Conservation (phyloP, 1,284 basidiomycete genomes). For the Apiotrichum siamense region DNA sequence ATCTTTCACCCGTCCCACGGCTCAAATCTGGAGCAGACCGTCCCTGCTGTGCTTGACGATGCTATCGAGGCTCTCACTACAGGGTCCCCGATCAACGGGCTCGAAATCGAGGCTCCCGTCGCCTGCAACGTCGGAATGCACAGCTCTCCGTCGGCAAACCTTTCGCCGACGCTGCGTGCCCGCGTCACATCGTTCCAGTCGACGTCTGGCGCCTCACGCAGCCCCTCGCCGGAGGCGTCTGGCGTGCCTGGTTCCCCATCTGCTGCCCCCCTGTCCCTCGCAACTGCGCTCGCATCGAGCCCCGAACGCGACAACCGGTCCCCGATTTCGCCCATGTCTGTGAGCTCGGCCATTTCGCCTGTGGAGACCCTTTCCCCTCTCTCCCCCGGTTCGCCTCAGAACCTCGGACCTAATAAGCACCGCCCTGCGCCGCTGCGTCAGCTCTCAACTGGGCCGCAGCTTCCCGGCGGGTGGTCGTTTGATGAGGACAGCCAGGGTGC, state of each 20-base stretch:
- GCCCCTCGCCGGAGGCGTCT: constrained; percentile 10
- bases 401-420: constrained; percentile 5
- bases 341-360: neutral
- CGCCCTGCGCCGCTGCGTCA: constrained; percentile 31
- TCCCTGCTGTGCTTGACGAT: constrained; percentile 46
- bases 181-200: constrained; percentile 10
- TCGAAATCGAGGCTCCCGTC: constrained; percentile 41
- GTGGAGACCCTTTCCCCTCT: neutral
- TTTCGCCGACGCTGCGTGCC: constrained; percentile 19
- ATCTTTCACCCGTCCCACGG: constrained; percentile 37
- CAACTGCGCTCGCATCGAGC: neutral
- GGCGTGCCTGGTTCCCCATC: neutral
- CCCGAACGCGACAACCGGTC: neutral
- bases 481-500: constrained; percentile 11
- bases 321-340: neutral
- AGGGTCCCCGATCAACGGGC: constrained; percentile 18
- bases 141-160: constrained; percentile 27
- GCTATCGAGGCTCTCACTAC: constrained; percentile 44
- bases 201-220: constrained; percentile 7
- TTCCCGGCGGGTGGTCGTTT: constrained; percentile 42
- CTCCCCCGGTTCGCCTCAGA: neutral
- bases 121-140: constrained; percentile 21
- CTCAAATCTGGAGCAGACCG: constrained; percentile 38
- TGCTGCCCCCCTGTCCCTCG: neutral
- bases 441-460: constrained; percentile 33